phyloP scores from a whole-genome alignment of 805 yeast species.

The Yamadazyma akitaensis region DNA sequence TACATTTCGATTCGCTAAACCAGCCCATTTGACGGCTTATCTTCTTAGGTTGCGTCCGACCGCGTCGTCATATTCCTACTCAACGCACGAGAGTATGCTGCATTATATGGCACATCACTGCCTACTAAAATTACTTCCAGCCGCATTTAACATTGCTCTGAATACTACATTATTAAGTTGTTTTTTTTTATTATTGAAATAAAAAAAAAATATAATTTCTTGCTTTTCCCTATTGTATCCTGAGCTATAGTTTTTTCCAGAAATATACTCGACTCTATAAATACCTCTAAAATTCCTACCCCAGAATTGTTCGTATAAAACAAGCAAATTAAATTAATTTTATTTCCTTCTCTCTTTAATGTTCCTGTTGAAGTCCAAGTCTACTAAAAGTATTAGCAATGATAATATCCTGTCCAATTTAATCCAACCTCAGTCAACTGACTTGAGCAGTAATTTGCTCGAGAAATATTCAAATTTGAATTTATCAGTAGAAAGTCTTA shows the following conservation, averaged over 20 bases:
- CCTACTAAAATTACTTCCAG: neutral
- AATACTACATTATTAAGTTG: neutral
- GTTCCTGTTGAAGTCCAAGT: slow-evolving; percentile 13
- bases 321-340: too few species aligned
- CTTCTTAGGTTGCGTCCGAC: too few species aligned
- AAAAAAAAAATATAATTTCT: neutral
- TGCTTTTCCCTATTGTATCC: slow-evolving; percentile 1
- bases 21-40: too few species aligned
- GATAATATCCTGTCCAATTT: slow-evolving; percentile 13
- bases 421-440: slow-evolving; percentile 5
- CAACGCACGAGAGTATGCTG: too few species aligned
- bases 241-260: neutral
- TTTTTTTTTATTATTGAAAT: neutral
- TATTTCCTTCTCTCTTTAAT: neutral
- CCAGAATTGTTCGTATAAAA: neutral
- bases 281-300: neutral
- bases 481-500: slow-evolving; percentile 13
- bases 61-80: too few species aligned
- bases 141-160: neutral
- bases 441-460: slow-evolving; percentile 9
- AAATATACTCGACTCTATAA: neutral
- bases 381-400: slow-evolving; percentile 12
- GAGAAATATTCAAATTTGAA: slow-evolving; percentile 15
- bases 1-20: too few species aligned
- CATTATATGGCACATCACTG: too few species aligned